A percentile compares a stretch with the other conserved stretches of the same genome.
Evolutionary conservation across 176 grass and related monocot species (phyloP).

Genomic region (Aegilops bicornis): DNA sequence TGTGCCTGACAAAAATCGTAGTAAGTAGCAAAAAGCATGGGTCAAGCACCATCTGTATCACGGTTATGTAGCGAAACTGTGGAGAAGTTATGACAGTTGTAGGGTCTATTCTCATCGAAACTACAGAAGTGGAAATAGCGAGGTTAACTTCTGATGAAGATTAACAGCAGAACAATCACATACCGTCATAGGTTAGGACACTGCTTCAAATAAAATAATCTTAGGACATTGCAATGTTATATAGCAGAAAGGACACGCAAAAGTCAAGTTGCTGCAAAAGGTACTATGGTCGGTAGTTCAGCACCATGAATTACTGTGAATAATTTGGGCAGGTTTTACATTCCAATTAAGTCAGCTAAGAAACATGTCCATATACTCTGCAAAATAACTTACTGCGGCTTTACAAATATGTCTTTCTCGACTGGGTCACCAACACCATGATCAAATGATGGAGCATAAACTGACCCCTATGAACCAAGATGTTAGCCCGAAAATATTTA

Average conservation of each 20-base stretch:
- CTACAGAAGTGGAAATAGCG: background rate
- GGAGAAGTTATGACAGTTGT: background rate
- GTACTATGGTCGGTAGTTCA: background rate
- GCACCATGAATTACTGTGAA: background rate
- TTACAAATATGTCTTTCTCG: slow-evolving; percentile 86
- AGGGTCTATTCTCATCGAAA: background rate
- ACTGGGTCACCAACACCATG: slow-evolving; percentile 93
- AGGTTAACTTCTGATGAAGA: background rate
- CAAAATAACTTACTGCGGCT: slow-evolving; percentile 50
- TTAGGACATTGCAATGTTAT: background rate
- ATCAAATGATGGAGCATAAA: slow-evolving; percentile 96
- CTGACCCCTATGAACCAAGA: slow-evolving; percentile 58
- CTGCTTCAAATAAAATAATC: background rate
- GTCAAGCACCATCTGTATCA: background rate
- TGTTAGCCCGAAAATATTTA: background rate
- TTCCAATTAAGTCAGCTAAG: background rate
- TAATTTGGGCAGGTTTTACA: background rate
- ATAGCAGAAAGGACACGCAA: background rate
- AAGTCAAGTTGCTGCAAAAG: slow-evolving; percentile 16
- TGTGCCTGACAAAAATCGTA: slow-evolving; percentile 60
- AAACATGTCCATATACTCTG: background rate
- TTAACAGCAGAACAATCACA: background rate
- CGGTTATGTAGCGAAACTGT: background rate
- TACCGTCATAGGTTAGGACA: background rate
- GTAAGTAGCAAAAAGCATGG: background rate